Evolutionary conservation across 2,329 filamentous ascomycete genomes (phyloP).

Genomic region (Neofusicoccum laricinum): DNA sequence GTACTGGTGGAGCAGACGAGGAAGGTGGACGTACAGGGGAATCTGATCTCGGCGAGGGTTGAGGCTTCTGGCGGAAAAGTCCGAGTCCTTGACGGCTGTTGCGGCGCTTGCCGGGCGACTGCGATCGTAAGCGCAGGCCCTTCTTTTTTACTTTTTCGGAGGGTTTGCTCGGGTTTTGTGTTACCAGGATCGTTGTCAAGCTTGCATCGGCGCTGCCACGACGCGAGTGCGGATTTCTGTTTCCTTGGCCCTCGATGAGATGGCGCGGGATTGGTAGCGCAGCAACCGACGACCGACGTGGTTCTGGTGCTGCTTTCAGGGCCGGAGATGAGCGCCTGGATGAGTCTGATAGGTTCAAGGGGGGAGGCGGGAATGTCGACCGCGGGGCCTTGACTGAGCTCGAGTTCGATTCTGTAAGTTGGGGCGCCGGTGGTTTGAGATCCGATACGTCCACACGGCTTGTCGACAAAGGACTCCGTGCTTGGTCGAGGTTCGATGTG

Average conservation of each 20-base stretch:
- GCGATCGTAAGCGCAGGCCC: constrained; percentile 17
- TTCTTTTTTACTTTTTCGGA: constrained; percentile 24
- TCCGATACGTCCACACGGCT: constrained; percentile 20
- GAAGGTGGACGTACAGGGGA: constrained; percentile 16
- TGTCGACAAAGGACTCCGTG: constrained; percentile 34
- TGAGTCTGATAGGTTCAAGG: constrained; percentile 18
- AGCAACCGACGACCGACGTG: constrained; percentile 30
- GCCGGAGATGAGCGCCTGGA: constrained; percentile 32
- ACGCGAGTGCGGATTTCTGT: constrained; percentile 30
- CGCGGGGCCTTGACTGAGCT: constrained; percentile 10
- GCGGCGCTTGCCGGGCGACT: constrained; percentile 16
- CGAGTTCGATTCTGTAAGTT: neutral
- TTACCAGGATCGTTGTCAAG: constrained; percentile 38
- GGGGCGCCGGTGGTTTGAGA: neutral
- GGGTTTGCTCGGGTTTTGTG: constrained; percentile 31
- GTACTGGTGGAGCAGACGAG: constrained; percentile 5
- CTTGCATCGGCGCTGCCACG: constrained; percentile 39
- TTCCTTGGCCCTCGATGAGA: constrained; percentile 28
- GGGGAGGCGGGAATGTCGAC: neutral
- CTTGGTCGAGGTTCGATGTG: constrained; percentile 24
- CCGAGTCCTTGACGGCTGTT: constrained; percentile 15
- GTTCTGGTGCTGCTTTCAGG: constrained; percentile 21
- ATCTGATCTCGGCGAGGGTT: constrained; percentile 12
- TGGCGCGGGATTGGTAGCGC: constrained; percentile 22
- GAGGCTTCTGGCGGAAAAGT: constrained; percentile 4